phyloP scores from a whole-genome alignment of 345 rosid species.

The Fremontodendron californicum region DNA sequence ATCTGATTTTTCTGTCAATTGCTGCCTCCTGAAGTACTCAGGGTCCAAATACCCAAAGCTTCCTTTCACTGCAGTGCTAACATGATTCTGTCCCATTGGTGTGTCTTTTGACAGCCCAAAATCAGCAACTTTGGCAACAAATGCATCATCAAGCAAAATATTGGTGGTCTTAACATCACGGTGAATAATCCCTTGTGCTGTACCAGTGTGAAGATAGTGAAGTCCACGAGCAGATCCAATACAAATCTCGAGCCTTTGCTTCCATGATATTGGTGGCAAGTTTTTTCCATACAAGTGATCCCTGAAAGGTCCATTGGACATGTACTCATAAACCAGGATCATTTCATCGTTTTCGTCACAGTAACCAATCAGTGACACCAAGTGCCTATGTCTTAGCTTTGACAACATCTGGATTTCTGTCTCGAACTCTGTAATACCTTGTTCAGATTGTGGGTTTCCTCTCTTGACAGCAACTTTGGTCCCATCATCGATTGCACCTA shows the following conservation, averaged over 20 bases:
- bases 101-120: conserved; percentile 77
- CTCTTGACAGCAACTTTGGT: conserved; percentile 77
- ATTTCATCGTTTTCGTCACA: conserved; percentile 74
- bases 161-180: conserved; percentile 80
- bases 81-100: conserved; percentile 64
- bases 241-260: conserved; percentile 64
- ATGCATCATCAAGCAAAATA: conserved; percentile 66
- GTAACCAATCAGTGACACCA: conserved; percentile 74
- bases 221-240: conserved; percentile 75
- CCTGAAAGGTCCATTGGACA: conserved; percentile 72
- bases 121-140: conserved; percentile 73
- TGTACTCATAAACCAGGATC: conserved; percentile 75
- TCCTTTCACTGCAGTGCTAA: conserved; percentile 50
- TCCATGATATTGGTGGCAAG: conserved; percentile 59
- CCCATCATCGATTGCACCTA: conserved; percentile 57
- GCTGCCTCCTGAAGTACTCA: conserved; percentile 50
- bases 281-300: conserved; percentile 70
- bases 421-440: conserved; percentile 77
- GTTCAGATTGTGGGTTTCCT: conserved; percentile 87
- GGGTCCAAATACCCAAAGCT: conserved; percentile 51
- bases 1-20: conserved; percentile 48
- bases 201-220: conserved; percentile 75
- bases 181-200: conserved; percentile 80
- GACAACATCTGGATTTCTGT: conserved; percentile 87
- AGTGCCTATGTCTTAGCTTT: conserved; percentile 77